Evolutionary conservation across 1,284 basidiomycete species (phyloP), one percentile per base, ranked within the genome.

Genomic region (Fomitiporia mediterranea): DNA sequence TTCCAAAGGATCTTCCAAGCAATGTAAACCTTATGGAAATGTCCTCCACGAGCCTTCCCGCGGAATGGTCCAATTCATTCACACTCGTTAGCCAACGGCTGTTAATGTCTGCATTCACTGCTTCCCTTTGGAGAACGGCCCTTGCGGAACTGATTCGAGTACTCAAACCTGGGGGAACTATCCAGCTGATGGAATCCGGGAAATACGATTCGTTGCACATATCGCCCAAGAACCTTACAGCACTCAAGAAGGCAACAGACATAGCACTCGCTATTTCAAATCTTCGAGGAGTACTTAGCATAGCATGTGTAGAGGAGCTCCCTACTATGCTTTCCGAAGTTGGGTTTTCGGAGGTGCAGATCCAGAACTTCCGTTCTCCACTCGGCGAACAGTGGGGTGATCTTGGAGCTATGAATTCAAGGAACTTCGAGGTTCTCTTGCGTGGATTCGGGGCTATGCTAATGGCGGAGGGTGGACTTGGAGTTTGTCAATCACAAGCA

Each of bases 61-160:
- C 11, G 1, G 37, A 40, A 13, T 70, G 66, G 68, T 54, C 56
- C 8, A 59, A 61, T 35, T 61, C 61, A 28, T 72, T 71, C 51
- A 25, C 56, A 15, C 60, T 72, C 35, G 55, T 70, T 4, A 61
- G 69, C 34, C 71, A 72, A 28, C 68, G 69, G 1, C 60, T 72
- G 34, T 56, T 72, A 1, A 62, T 71, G 3, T 61, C 53, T 5
- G 68, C 64, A 0, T 64, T 72, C 47, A 64, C 62, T 1, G 59
- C 48, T 13, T 50, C 54, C 0, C 64, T 70, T 37, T 73, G 70
- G 71, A 38, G 34, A 2, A 51, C 53, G 0, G 58, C 51, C 7
- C 51, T 70, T 6, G 34, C 47, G 3, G 69, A 70, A 46, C 64
- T 71, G 9, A 65, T 58, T 27, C 64, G 69, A 2, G 64, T 72